phyloP scores from a whole-genome alignment of 2,329 filamentous ascomycete species.

The Rutstroemia sydowiana region DNA sequence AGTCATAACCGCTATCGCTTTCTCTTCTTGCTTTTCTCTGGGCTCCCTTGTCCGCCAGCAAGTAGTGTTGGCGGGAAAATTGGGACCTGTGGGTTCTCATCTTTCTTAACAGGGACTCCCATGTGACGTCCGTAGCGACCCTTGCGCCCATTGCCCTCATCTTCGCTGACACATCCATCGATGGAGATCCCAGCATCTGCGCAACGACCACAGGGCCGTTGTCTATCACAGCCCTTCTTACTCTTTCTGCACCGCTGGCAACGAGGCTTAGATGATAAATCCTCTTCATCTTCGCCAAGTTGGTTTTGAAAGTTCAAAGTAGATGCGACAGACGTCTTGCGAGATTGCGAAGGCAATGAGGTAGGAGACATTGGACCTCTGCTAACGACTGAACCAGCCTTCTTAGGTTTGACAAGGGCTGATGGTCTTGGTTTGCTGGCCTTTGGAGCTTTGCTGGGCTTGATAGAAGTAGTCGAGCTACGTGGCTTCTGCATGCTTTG shows the following conservation, averaged over 20 bases:
- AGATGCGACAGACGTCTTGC: constrained; percentile 69
- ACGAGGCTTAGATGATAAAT: constrained; percentile 88
- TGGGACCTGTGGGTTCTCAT: constrained; percentile 38
- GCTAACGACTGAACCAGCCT: constrained; percentile 31
- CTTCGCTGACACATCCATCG: constrained; percentile 93
- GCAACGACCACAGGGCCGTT: constrained; percentile 90
- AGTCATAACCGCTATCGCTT: constrained; percentile 43
- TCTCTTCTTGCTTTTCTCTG: constrained; percentile 62
- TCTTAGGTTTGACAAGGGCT: constrained; percentile 40
- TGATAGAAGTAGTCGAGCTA: constrained; percentile 32
- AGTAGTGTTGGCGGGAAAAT: constrained; percentile 27
- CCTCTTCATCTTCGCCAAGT: constrained; percentile 68
- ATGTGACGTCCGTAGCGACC: constrained; percentile 76
- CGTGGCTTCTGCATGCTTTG: constrained; percentile 34
- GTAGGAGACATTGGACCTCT: constrained; percentile 52
- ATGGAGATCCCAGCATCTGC: constrained; percentile 89
- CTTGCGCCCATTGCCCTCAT: constrained; percentile 95
- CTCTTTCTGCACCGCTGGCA: constrained; percentile 98
- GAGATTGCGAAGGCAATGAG: constrained; percentile 61
- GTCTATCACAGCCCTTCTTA: constrained; percentile 97
- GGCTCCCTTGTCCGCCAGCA: constrained; percentile 28
- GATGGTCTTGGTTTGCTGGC: constrained; percentile 32
- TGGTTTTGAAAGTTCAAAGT: constrained; percentile 55
- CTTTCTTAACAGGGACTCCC: constrained; percentile 57
- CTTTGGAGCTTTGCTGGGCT: constrained; percentile 40